These are phyloP conservation scores for Heracleum sosnowskyi DNA, from an alignment of 129 eudicot species.

Conservation along the genomic window DNA sequence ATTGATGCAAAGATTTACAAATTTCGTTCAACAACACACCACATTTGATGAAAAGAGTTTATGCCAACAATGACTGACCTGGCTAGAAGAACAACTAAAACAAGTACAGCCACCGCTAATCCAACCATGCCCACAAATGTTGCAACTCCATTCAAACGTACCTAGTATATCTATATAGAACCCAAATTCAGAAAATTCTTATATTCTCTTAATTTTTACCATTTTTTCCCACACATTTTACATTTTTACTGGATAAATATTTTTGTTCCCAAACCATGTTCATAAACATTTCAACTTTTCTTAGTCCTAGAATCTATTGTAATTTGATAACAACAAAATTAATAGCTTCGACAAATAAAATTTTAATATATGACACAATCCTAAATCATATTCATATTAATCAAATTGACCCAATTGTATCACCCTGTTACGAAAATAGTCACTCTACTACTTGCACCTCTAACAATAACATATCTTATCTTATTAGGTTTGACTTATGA, in stretches of 20 bases:
- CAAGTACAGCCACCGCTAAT: conserved; percentile 65
- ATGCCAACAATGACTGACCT: conserved; percentile 34
- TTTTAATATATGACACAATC: neutral
- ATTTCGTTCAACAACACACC: neutral
- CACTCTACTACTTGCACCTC: neutral
- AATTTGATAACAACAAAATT: neutral
- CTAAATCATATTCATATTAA: neutral
- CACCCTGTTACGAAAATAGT: neutral
- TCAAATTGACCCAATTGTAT: neutral
- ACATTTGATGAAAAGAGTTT: neutral
- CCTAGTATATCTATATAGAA: conserved; percentile 46
- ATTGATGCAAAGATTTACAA: conserved; percentile 9
- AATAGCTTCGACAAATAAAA: neutral
- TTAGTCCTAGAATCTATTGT: neutral
- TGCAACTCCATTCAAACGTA: conserved; percentile 89
- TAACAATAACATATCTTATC: neutral
- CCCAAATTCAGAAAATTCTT: neutral
- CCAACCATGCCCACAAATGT: conserved; percentile 91
- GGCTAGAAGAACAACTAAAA: conserved; percentile 56
- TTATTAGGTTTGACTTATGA: neutral
- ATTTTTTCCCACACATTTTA: neutral
- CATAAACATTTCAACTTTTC: neutral
- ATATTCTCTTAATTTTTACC: neutral
- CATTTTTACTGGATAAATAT: neutral
- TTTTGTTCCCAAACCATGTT: neutral